Conservation (phyloP, 2,329 filamentous ascomycete species). For the Plectosphaerella cucumerina region DNA sequence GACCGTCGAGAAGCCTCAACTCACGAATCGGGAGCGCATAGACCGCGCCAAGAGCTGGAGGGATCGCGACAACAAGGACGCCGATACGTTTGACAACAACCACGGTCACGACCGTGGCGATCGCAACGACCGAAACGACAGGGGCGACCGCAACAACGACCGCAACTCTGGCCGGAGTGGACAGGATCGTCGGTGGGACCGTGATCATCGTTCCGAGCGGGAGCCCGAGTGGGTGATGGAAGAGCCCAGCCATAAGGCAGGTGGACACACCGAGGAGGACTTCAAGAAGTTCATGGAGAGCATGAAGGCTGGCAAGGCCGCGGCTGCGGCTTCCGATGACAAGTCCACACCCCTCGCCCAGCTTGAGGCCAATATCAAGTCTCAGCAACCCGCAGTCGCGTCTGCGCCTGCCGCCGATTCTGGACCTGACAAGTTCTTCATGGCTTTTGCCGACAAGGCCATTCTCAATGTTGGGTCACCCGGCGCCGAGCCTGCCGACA, state of each 20-base stretch:
- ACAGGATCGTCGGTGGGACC: conserved; percentile 50
- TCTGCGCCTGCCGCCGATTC: conserved; percentile 61
- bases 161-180: conserved; percentile 45
- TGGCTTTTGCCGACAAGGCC: conserved; percentile 41
- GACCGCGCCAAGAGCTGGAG: conserved; percentile 60
- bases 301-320: conserved; percentile 66
- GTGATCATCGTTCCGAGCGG: conserved; percentile 61
- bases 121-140: not conserved
- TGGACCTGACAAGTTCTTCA: conserved; percentile 76
- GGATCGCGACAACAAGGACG: conserved; percentile 40
- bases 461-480: conserved; percentile 46
- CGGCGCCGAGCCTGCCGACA: conserved; percentile 32
- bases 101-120: conserved; percentile 19
- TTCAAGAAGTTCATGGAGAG: conserved; percentile 92
- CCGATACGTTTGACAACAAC: conserved; percentile 20
- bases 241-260: conserved; percentile 62
- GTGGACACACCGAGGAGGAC: conserved; percentile 79
- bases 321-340: conserved; percentile 27
- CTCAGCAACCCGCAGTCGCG: conserved; percentile 50
- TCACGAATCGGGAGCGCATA: conserved; percentile 48
- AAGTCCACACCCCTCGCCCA: conserved; percentile 27
- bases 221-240: conserved; percentile 91
- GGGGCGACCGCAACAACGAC: conserved; percentile 49
- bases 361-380: conserved; percentile 33
- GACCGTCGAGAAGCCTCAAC: conserved; percentile 25